Percentiles rank a stretch among this genome's conserved stretches.
Evolutionary conservation across 2,329 filamentous ascomycete species (phyloP).

Genomic region (Hymenoscyphus albidus): DNA sequence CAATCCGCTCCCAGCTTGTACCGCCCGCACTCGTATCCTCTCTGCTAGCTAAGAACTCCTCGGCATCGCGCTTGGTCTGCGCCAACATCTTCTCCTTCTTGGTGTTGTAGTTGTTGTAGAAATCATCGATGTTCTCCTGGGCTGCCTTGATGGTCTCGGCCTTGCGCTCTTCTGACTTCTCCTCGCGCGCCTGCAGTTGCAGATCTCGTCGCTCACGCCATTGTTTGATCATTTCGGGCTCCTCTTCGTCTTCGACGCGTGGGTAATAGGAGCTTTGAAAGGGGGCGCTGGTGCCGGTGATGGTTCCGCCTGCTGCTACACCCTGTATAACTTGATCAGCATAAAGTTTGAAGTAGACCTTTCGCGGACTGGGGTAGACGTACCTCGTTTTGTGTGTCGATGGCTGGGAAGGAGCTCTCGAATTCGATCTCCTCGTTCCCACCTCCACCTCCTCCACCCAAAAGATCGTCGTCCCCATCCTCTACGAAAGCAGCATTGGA

Average conservation of each 20-base stretch:
- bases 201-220: constrained; percentile 90
- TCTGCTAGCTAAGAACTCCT: constrained; percentile 81
- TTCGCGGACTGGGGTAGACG: constrained; percentile 14
- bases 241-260: constrained; percentile 62
- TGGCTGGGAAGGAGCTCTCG: constrained; percentile 85
- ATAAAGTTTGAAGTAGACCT: not conserved
- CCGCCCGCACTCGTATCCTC: constrained; percentile 93
- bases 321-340: constrained; percentile 43
- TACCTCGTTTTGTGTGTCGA: constrained; percentile 66
- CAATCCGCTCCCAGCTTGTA: constrained; percentile 97
- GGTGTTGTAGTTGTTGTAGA: constrained; percentile 98
- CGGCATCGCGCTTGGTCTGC: constrained; percentile 86
- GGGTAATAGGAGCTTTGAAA: constrained; percentile 30
- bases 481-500: constrained; percentile 61
- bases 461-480: constrained; percentile 63
- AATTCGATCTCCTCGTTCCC: constrained; percentile 50
- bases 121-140: constrained; percentile 93
- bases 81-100: constrained; percentile 93
- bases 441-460: constrained; percentile 61
- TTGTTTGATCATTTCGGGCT: constrained; percentile 82
- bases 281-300: constrained; percentile 59
- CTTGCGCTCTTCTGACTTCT: constrained; percentile 79
- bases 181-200: constrained; percentile 75
- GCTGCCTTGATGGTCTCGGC: constrained; percentile 83
- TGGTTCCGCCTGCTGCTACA: constrained; percentile 71